Evolutionary conservation across 2,329 filamentous ascomycete genomes (phyloP).

Genomic region (Conoideocrella luteorostrata): DNA sequence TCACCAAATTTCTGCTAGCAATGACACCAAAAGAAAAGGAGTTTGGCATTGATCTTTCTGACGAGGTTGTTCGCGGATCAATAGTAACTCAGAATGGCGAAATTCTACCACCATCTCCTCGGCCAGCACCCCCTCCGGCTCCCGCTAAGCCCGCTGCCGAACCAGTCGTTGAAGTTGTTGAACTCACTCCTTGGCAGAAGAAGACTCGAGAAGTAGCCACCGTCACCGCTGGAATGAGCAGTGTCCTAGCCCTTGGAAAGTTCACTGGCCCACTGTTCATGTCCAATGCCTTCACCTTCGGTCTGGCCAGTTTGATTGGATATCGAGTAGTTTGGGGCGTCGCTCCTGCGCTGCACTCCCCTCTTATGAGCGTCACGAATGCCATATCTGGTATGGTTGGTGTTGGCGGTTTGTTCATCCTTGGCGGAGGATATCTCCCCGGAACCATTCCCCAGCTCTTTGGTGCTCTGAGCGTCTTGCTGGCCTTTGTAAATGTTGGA

Average conservation of each 20-base stretch:
- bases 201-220: constrained; percentile 67
- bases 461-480: constrained; percentile 70
- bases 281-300: constrained; percentile 80
- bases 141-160: constrained; percentile 41
- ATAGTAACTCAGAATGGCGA: constrained; percentile 77
- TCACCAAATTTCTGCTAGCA: constrained; percentile 80
- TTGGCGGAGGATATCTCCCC: constrained; percentile 74
- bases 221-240: constrained; percentile 72
- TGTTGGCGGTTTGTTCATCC: constrained; percentile 79
- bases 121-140: constrained; percentile 53
- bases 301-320: constrained; percentile 75
- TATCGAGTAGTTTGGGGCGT: constrained; percentile 90
- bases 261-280: constrained; percentile 79
- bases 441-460: constrained; percentile 73
- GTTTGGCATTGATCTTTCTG: constrained; percentile 72
- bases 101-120: constrained; percentile 68
- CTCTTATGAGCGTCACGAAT: constrained; percentile 89
- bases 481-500: constrained; percentile 83
- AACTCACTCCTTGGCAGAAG: constrained; percentile 76
- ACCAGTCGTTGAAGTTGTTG: constrained; percentile 46
- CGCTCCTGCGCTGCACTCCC: constrained; percentile 74
- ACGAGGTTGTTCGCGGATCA: constrained; percentile 79
- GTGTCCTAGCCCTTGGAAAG: constrained; percentile 70
- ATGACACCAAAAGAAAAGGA: constrained; percentile 71
- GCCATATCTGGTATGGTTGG: constrained; percentile 91